Evolutionary conservation across 1,284 basidiomycete genomes (phyloP), one percentile per base, ranked within the genome.

Genomic region (Leccinum griseonigrum): DNA sequence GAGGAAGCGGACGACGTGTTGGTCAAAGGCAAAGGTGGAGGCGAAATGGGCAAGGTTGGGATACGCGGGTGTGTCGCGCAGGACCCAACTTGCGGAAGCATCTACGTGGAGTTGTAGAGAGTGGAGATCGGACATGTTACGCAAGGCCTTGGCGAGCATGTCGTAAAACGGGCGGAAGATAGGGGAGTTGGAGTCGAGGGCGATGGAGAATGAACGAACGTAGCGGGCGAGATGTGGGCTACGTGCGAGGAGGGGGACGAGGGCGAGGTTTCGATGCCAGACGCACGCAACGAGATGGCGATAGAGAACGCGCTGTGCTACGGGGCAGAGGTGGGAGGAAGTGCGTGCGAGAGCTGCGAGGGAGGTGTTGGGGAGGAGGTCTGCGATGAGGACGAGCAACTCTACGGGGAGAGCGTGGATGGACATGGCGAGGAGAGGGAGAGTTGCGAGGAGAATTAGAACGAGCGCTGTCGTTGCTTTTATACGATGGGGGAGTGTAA

Each of bases 271-370:
- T 63, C 71, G 76, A 6, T 78, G 73, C 58, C 74, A 69, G 5
- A 77, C 69, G 46, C 83, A 79, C 55, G 85, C 67, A 54, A 76
- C 69, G 66, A 91, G 66, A 67, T 83, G 73, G 59, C 85, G 80
- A 74, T 88, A 91, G 71, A 91, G 85, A 52, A 79, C 71, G 61
- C 84, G 83, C 60, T 83, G 84, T 1, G 85, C 85, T 66, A 83
- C 72, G 57, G 75, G 75, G 65, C 76, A 75, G 67, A 87, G 67
- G 38, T 69, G 63, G 7, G 78, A 69, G 64, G 66, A 77, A n/a
- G 82, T 77, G 26, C 69, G 74, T 3, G 87, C 79, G 64, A 88
- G 74, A 16, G 78, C 69, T 52, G 75, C 69, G 61, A 88, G 81
- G 68, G 82, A 77, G 3, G 56, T 9, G 9, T 62, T 31, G n/a